Evolutionary conservation across 129 eudicot species (phyloP).

Genomic region (Ambrosia artemisiifolia): DNA sequence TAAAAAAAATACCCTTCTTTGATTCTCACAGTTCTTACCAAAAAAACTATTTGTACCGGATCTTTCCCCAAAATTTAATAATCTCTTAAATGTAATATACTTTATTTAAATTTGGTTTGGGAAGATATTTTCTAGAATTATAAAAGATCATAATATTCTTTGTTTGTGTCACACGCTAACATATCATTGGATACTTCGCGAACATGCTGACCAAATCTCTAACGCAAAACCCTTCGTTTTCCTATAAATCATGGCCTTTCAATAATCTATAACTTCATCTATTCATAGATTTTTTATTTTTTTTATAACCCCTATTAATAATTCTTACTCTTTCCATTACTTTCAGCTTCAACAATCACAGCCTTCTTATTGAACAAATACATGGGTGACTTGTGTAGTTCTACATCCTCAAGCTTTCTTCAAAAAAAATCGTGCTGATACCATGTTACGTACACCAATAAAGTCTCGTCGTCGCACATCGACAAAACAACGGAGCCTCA

Average conservation of each 20-base stretch:
- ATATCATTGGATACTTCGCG: neutral
- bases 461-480: slow-evolving; percentile 16
- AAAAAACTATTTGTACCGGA: too few relatives aligned
- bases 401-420: slow-evolving; percentile 23
- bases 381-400: slow-evolving; percentile 30
- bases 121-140: neutral
- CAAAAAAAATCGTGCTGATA: neutral
- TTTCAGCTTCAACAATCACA: neutral
- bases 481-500: neutral
- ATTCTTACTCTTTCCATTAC: neutral
- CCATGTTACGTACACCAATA: neutral
- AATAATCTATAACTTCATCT: neutral
- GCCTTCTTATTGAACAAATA: neutral
- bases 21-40: too few relatives aligned
- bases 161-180: neutral
- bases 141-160: neutral
- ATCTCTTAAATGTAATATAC: too few relatives aligned
- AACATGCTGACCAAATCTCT: neutral
- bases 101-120: too few relatives aligned
- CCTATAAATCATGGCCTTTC: neutral
- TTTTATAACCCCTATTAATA: neutral
- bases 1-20: too few relatives aligned
- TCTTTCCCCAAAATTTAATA: too few relatives aligned
- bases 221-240: neutral
- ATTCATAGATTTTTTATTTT: too few relatives aligned